These are phyloP conservation scores for Cladophialophora chaetospira DNA, from an alignment of 2,329 filamentous ascomycete genomes.

Conservation along the genomic window DNA sequence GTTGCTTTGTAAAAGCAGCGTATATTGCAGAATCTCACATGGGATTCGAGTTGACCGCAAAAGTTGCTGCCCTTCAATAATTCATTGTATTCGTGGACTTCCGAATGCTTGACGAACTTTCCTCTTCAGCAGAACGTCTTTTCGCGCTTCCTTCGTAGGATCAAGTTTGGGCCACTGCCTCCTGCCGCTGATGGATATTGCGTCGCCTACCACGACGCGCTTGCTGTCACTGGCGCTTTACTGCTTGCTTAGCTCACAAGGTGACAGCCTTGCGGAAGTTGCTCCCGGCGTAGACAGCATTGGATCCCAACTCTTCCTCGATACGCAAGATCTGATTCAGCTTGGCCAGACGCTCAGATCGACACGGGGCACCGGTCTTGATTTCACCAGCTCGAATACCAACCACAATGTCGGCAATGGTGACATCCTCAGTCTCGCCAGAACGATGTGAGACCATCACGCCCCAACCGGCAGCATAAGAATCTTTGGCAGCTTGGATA, in stretches of 20 bases:
- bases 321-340: slow-evolving; percentile 99
- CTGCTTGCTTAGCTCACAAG: slow-evolving; percentile 70
- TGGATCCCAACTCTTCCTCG: slow-evolving; percentile 94
- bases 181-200: not conserved
- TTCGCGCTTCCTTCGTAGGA: no score
- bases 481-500: slow-evolving; percentile 98
- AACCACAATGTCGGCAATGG: slow-evolving; percentile 96
- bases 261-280: slow-evolving; percentile 92
- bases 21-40: no score
- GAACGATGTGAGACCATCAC: slow-evolving; percentile 99
- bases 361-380: slow-evolving; percentile 95
- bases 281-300: slow-evolving; percentile 86
- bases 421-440: slow-evolving; percentile 99
- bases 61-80: no score
- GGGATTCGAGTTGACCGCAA: no score
- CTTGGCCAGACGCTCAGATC: slow-evolving; percentile 98
- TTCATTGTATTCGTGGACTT: no score
- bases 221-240: not conserved
- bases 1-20: no score
- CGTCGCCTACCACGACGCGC: not conserved
- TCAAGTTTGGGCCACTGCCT: no score
- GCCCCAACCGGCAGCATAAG: slow-evolving; percentile 91
- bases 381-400: slow-evolving; percentile 97
- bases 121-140: no score
- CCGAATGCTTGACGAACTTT: no score